Conservation (phyloP, 805 yeast species). For the Metschnikowia anglica region DNA sequence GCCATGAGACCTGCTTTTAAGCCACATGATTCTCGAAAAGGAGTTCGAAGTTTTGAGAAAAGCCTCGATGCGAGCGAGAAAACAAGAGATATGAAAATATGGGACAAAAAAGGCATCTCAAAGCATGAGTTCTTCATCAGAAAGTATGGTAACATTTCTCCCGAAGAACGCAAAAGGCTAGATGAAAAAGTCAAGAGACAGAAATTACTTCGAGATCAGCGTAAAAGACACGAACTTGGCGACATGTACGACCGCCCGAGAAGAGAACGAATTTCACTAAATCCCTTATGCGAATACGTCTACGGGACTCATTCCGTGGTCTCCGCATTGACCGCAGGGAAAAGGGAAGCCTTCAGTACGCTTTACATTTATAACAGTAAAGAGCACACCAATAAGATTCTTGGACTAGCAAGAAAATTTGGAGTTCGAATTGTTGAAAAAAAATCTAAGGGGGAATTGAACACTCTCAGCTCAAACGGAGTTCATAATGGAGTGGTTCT, state of each 20-base stretch:
- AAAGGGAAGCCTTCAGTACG: conserved; percentile 52
- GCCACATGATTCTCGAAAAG: conserved; percentile 9
- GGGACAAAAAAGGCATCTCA: conserved; percentile 62
- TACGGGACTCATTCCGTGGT: conserved; percentile 75
- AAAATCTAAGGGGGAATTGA: conserved; percentile 52
- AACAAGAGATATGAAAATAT: conserved; percentile 49
- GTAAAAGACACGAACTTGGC: conserved; percentile 24
- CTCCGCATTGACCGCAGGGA: conserved; percentile 61
- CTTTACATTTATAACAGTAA: conserved; percentile 48
- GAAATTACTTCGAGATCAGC: conserved; percentile 26
- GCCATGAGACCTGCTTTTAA: conserved; percentile 16
- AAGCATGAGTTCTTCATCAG: conserved; percentile 62
- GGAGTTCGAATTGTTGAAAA: conserved; percentile 39
- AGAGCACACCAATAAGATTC: conserved; percentile 40
- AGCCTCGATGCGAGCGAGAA: conserved; percentile 39
- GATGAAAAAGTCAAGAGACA: conserved; percentile 36
- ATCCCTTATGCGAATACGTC: conserved; percentile 63
- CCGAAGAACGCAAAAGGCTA: conserved; percentile 33
- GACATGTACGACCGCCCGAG: conserved; percentile 12
- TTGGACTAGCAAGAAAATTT: conserved; percentile 44
- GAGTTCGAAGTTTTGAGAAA: conserved; percentile 35
- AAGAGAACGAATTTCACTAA: conserved; percentile 21
- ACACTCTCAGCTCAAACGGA: conserved; percentile 59
- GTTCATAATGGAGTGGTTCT: conserved; percentile 81
- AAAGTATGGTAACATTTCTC: conserved; percentile 68